phyloP scores from a whole-genome alignment of 2,329 filamentous ascomycete genomes.

The Lasiodiplodia sp. region DNA sequence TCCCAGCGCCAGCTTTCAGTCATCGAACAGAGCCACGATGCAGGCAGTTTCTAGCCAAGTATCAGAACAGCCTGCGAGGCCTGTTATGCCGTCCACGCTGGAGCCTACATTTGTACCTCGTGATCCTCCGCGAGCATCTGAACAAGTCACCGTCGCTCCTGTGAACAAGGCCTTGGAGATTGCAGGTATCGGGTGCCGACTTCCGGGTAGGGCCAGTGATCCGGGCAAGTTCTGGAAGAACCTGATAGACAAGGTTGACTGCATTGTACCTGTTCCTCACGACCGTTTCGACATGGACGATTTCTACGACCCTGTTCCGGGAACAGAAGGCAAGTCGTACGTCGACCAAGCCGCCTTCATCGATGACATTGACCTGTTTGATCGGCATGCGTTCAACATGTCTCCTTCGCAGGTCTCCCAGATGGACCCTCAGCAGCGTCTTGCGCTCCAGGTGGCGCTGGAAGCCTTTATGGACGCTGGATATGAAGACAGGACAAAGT shows the following conservation, averaged over 20 bases:
- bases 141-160: no score
- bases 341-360: slow-evolving; percentile 32
- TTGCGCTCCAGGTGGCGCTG: slow-evolving; percentile 33
- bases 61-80: no score
- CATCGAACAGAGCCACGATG: no score
- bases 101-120: no score
- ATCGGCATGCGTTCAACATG: slow-evolving; percentile 34
- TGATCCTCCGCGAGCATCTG: no score
- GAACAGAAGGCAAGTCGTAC: slow-evolving; percentile 35
- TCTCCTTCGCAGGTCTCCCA: slow-evolving; percentile 27
- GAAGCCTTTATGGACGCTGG: slow-evolving; percentile 34
- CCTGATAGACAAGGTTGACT: neutral
- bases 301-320: slow-evolving; percentile 37
- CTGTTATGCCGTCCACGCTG: no score
- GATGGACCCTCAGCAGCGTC: slow-evolving; percentile 34
- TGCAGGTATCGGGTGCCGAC: neutral
- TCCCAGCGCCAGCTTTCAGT: no score
- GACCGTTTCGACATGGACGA: slow-evolving; percentile 30
- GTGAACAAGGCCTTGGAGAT: neutral
- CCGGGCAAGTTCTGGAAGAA: neutral
- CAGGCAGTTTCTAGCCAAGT: no score
- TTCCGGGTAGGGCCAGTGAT: neutral
- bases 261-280: neutral
- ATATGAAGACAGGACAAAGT: slow-evolving; percentile 18
- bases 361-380: slow-evolving; percentile 29